A percentile compares a stretch with the other conserved stretches of the same genome.
Conservation (phyloP, 2,329 filamentous ascomycete species). For the Bimuria novae-zelandiae region DNA sequence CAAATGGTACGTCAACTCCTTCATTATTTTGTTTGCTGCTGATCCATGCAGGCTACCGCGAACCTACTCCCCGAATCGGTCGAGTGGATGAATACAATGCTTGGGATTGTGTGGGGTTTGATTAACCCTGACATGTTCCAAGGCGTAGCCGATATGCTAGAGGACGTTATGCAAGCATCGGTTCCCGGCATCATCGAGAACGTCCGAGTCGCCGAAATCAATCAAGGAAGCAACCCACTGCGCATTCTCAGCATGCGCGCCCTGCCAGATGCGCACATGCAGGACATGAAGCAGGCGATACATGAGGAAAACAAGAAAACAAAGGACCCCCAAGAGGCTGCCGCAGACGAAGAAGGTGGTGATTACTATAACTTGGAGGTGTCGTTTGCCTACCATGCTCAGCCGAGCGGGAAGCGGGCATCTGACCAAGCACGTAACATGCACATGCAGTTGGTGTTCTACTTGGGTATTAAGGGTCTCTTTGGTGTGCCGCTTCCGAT, state of each 20-base stretch:
- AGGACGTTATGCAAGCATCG: conserved; percentile 96
- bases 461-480: conserved; percentile 84
- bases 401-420: conserved; percentile 70
- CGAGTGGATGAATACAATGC: conserved; percentile 88
- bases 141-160: conserved; percentile 87
- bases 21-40: not conserved
- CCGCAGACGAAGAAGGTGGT: conserved; percentile 86
- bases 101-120: conserved; percentile 84
- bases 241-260: conserved; percentile 86
- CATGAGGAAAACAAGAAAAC: conserved; percentile 77
- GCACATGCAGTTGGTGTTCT: conserved; percentile 96
- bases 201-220: conserved; percentile 91
- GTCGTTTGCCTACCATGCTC: conserved; percentile 88
- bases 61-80: conserved; percentile 93
- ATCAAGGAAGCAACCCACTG: conserved; percentile 88
- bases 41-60: conserved; percentile 65
- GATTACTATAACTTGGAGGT: conserved; percentile 93
- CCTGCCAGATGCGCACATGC: conserved; percentile 79
- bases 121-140: conserved; percentile 95
- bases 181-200: conserved; percentile 91
- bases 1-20: conserved; percentile 61
- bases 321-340: conserved; percentile 84
- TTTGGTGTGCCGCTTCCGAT: conserved; percentile 88
- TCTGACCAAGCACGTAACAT: conserved; percentile 89
- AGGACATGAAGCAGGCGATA: conserved; percentile 80